Evolutionary conservation across 2,329 filamentous ascomycete species (phyloP), one percentile per base, ranked within the genome.

Genomic region (Penicillium sp.): DNA sequence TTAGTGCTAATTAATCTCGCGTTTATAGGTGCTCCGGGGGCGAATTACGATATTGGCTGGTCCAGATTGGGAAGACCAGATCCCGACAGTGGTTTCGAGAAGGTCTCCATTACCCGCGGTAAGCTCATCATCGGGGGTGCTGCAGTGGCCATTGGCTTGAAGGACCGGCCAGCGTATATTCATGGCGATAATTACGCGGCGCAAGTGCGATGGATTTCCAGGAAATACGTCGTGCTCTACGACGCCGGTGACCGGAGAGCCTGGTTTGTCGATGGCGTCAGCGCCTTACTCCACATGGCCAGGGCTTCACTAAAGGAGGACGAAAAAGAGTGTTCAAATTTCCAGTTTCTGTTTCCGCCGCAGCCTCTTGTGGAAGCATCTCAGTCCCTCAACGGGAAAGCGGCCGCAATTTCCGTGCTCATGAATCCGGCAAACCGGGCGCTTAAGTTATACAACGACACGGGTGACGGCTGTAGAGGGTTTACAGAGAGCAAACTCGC

Each of bases 201-300:
- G 3, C 72, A 68, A 44, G 63, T 79, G 0, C 62, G 68, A 48
- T 76, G 69, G 69, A 68, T 78, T 15, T 60, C 65, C 0, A 61
- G 69, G 7, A 75, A 73, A 21, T 73, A 65, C 31, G 69, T 71
- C 5, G 52, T 64, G 9, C 41, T 64, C 17, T 72, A 62, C 59
- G 73, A 72, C 50, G 67, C 56, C n/a, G 63, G 31, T n/a, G 69
- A 69, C 11, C 69, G 65, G 46, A 67, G 73, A 41, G 76, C 69
- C 1, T 79, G 76, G 76, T 58, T 79, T 1, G 65, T 76, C 0
- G 73, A 79, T 58, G 78, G 77, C 9, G 66, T 69, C 4, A 75
- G 69, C 60, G 76, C 74, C 5, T 56, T 80, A 23, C 70, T 80
- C 6, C 77, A 81, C 59, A 69, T 80, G 2, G 62, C 79, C 11